Conservation (phyloP, 1,284 basidiomycete genomes). For the Melanopsichium pennsylvanicum region DNA sequence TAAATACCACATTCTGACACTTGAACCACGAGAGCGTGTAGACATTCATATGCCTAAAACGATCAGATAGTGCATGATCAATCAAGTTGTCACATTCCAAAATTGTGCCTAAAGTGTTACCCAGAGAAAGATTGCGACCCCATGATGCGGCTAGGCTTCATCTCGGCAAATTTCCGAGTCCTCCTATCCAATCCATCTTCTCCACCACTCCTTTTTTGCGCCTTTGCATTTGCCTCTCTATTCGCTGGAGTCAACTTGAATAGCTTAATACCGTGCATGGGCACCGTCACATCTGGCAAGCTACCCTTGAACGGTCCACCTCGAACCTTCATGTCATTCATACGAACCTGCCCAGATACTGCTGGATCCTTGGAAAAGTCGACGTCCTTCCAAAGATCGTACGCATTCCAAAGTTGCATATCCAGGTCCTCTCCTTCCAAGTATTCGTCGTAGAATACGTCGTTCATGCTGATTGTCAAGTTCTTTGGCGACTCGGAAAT, state of each 20-base stretch:
- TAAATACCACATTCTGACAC: too few species aligned
- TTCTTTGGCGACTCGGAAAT: slow-evolving; percentile 32
- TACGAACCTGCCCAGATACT: slow-evolving; percentile 2
- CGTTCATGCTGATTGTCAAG: slow-evolving; percentile 13
- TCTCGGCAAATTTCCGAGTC: slow-evolving; percentile 19
- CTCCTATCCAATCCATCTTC: slow-evolving; percentile 6
- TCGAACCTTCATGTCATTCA: slow-evolving; percentile 14
- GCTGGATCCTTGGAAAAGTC: slow-evolving; percentile 17
- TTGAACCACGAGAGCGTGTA: too few species aligned
- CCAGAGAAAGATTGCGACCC: slow-evolving; percentile 10
- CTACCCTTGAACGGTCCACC: slow-evolving; percentile 6
- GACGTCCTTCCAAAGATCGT: slow-evolving; percentile 31
- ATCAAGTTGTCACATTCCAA: too few species aligned
- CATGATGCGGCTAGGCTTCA: slow-evolving; percentile 25
- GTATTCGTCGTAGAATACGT: slow-evolving; percentile 35
- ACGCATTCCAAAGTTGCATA: slow-evolving; percentile 15
- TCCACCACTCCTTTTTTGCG: not conserved
- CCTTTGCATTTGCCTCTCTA: not conserved
- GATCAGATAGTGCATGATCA: too few species aligned
- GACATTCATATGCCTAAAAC: too few species aligned
- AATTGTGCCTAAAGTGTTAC: too few species aligned
- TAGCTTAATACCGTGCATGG: slow-evolving; percentile 25
- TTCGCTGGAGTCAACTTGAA: slow-evolving; percentile 11
- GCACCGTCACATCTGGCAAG: slow-evolving; percentile 14
- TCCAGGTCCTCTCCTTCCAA: slow-evolving; percentile 15